These are phyloP conservation scores for Colletotrichum eremochloae DNA, from an alignment of 2,329 filamentous ascomycete species.

Conservation along the genomic window DNA sequence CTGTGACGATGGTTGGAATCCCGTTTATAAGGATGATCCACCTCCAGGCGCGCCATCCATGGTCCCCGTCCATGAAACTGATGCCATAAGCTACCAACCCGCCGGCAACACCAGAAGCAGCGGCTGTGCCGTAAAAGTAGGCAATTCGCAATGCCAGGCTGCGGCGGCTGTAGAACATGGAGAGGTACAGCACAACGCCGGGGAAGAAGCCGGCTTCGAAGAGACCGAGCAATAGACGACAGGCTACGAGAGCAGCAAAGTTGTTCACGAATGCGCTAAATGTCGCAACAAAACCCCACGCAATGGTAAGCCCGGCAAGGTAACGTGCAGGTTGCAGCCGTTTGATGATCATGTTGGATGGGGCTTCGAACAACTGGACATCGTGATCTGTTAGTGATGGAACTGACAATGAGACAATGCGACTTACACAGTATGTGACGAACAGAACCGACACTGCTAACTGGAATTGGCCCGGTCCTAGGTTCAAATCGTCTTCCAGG, in stretches of 20 bases:
- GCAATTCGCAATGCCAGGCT: constrained; percentile 80
- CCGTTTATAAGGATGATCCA: constrained; percentile 76
- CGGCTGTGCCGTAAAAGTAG: constrained; percentile 79
- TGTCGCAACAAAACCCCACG: constrained; percentile 77
- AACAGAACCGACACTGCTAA: constrained; percentile 76
- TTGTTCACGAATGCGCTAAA: constrained; percentile 76
- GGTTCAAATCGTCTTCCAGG: constrained; percentile 72
- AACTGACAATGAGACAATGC: too few species aligned
- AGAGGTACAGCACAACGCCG: constrained; percentile 77
- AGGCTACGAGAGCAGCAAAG: constrained; percentile 75
- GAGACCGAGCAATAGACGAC: constrained; percentile 75
- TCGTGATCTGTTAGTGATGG: constrained; percentile 44
- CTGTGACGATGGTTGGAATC: constrained; percentile 63
- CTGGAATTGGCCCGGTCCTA: constrained; percentile 78
- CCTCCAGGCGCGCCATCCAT: constrained; percentile 76
- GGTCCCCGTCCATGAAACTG: constrained; percentile 71
- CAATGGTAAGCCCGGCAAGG: constrained; percentile 70
- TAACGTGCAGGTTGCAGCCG: constrained; percentile 57
- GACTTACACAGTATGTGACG: constrained; percentile 65
- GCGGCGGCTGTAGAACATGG: constrained; percentile 80
- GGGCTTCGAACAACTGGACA: constrained; percentile 67
- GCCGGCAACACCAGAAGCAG: constrained; percentile 78
- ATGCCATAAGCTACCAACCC: constrained; percentile 81
- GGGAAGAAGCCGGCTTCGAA: constrained; percentile 80
- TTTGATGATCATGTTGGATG: constrained; percentile 75